Percentiles rank a stretch among this genome's conserved stretches.
Conservation (phyloP, 2,329 filamentous ascomycete species). For the Cercospora brassicicola region DNA sequence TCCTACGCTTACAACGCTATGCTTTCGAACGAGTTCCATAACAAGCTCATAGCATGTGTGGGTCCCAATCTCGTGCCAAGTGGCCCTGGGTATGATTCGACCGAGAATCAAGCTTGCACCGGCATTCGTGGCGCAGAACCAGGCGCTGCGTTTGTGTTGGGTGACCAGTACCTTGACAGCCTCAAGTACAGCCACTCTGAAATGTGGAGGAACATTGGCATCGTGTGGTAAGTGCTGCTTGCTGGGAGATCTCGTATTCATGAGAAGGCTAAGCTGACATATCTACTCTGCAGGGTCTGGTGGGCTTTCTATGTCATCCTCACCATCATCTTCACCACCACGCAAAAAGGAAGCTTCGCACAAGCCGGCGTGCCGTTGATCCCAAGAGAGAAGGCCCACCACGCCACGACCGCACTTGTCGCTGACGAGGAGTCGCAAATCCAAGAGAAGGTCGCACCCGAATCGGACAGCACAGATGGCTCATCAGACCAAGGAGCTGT, state of each 20-base stretch:
- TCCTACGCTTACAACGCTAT: constrained; percentile 61
- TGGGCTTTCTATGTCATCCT: constrained; percentile 60
- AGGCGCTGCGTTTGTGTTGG: constrained; percentile 56
- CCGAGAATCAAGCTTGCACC: constrained; percentile 37
- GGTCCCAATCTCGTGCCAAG: constrained; percentile 43
- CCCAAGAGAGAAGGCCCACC: constrained; percentile 57
- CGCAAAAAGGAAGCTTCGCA: constrained; percentile 50
- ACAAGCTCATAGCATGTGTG: constrained; percentile 46
- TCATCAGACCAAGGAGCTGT: constrained; percentile 38
- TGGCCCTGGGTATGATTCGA: constrained; percentile 40
- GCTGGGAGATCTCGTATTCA: no score
- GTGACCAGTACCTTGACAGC: constrained; percentile 59
- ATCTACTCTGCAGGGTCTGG: no score
- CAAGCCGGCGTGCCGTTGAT: constrained; percentile 51
- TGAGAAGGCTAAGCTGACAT: no score
- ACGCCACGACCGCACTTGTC: constrained; percentile 28
- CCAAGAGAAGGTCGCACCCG: constrained; percentile 6
- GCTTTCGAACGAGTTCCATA: constrained; percentile 7
- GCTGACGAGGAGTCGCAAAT: constrained; percentile 21
- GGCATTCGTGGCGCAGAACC: constrained; percentile 58
- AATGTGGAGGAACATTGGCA: constrained; percentile 61
- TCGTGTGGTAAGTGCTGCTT: constrained; percentile 52
- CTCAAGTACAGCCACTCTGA: constrained; percentile 49
- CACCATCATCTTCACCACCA: constrained; percentile 58
- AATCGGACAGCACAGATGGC: constrained; percentile 31